A percentile compares a stretch with the other conserved stretches of the same genome.
phyloP scores from a whole-genome alignment of 176 grass and related monocot species.

The Melocanna baccifera region DNA sequence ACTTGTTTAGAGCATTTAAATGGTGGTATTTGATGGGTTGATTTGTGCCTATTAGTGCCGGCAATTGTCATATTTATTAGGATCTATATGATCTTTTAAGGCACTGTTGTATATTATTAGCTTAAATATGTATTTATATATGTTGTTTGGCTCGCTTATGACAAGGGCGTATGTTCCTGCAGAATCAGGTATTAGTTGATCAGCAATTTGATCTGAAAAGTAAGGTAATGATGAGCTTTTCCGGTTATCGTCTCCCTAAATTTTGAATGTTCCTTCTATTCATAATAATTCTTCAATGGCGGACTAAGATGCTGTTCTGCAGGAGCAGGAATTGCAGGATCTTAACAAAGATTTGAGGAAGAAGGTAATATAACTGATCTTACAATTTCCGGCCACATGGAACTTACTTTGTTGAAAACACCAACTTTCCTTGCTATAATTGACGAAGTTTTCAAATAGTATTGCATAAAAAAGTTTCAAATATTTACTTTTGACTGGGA shows the following conservation, averaged over 20 bases:
- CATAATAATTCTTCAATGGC: background rate
- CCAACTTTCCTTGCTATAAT: background rate
- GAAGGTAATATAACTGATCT: conserved; percentile 46
- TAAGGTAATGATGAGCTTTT: conserved; percentile 48
- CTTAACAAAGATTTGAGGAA: conserved; percentile 68
- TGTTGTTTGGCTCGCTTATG: background rate
- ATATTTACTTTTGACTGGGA: background rate
- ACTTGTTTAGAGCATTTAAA: background rate
- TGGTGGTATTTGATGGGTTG: background rate
- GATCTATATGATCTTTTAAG: background rate
- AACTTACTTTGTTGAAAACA: background rate
- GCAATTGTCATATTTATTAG: background rate
- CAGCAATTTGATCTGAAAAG: conserved; percentile 76
- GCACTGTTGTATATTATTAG: background rate
- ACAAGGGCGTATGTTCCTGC: conserved; percentile 19
- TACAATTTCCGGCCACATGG: background rate
- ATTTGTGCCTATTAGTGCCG: background rate
- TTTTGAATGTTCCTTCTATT: background rate
- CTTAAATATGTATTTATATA: background rate
- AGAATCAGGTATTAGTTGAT: conserved; percentile 74
- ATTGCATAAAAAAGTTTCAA: background rate
- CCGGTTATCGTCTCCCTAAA: background rate
- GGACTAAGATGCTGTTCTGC: background rate
- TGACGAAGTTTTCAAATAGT: background rate
- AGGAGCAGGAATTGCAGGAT: conserved; percentile 73